Evolutionary conservation across 2,329 filamentous ascomycete genomes (phyloP).

Genomic region (Claviceps fusiformis): DNA sequence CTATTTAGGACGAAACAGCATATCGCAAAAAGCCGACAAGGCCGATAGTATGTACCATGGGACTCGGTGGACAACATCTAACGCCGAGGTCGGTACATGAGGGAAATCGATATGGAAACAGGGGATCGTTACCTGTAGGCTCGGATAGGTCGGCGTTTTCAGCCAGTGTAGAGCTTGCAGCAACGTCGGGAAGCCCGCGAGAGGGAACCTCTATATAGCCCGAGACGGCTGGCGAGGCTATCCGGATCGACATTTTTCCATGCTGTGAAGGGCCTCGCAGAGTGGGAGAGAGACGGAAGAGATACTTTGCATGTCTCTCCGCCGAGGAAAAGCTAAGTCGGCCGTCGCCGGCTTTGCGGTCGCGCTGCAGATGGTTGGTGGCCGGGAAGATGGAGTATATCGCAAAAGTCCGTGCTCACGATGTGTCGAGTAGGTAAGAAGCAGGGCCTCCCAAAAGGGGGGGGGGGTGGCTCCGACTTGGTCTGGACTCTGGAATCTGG

Average conservation of each 20-base stretch:
- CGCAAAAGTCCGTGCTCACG: neutral
- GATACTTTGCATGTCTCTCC: neutral
- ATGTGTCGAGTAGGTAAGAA: neutral
- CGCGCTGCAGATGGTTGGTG: neutral
- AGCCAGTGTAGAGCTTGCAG: slow-evolving; percentile 12
- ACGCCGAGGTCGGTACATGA: neutral
- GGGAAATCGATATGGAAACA: neutral
- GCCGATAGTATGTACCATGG: neutral
- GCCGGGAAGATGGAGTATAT: neutral
- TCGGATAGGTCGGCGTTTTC: slow-evolving; percentile 16
- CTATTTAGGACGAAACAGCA: neutral
- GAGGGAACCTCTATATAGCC: slow-evolving; percentile 16
- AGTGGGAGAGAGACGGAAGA: neutral
- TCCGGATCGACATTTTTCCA: slow-evolving; percentile 22
- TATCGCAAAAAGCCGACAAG: neutral
- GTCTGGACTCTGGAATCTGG: neutral
- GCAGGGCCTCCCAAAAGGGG: neutral
- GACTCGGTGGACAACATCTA: neutral
- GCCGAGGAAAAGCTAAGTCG: neutral
- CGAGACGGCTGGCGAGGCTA: slow-evolving; percentile 14
- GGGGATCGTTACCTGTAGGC: slow-evolving; percentile 15
- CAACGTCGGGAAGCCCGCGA: slow-evolving; percentile 13
- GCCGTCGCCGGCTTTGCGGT: neutral
- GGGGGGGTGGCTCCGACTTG: neutral
- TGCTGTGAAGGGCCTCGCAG: slow-evolving; percentile 12